Evolutionary conservation across 331 rosid species (phyloP).

Genomic region (Malus hybrid): DNA sequence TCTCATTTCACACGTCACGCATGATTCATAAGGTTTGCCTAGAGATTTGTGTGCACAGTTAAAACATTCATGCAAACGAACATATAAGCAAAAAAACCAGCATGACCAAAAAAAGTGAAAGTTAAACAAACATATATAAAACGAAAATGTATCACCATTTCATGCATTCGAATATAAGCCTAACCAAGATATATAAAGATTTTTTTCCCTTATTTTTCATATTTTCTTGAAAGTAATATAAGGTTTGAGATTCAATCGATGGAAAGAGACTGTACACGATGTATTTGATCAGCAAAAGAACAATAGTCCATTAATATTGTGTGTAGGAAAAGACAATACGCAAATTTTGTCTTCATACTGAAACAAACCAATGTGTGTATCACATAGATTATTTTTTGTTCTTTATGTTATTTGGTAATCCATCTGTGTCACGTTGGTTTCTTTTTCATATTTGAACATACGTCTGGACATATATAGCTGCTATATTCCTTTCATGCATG

Average conservation of each 20-base stretch:
- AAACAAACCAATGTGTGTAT: background rate
- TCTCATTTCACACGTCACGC: no score
- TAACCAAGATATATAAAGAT: background rate
- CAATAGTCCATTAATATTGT: background rate
- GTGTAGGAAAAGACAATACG: background rate
- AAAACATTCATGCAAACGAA: background rate
- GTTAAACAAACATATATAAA: background rate
- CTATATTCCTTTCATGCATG: background rate
- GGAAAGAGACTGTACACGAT: background rate
- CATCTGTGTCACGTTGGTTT: background rate
- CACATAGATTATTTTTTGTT: no score
- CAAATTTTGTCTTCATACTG: background rate
- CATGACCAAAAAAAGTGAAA: background rate
- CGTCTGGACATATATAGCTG: background rate
- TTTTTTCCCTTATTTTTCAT: background rate
- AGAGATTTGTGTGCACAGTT: background rate
- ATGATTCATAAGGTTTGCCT: background rate
- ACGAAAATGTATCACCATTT: background rate
- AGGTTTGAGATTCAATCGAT: background rate
- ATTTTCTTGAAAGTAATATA: background rate
- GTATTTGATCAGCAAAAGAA: background rate
- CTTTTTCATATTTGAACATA: background rate
- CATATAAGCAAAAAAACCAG: background rate
- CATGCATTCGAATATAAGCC: background rate
- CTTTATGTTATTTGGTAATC: no score